Evolutionary conservation across 257 asterid genomes (phyloP).

Genomic region (Asclepias syriaca): DNA sequence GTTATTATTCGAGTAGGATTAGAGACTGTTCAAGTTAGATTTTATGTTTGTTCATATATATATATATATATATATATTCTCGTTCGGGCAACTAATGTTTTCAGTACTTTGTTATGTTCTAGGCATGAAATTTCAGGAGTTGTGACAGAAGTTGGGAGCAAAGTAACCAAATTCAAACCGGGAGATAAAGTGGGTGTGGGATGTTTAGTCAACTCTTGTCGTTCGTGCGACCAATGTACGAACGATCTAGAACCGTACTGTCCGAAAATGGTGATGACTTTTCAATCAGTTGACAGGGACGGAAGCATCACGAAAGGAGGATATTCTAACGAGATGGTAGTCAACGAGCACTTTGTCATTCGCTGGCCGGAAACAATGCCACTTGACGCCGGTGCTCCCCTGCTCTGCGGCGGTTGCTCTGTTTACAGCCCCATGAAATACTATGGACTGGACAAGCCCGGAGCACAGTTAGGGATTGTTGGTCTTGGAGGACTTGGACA

Average conservation of each 20-base stretch:
- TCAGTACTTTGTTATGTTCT: too few relatives aligned
- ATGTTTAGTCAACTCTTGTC: slow-evolving; percentile 22
- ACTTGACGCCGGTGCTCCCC: slow-evolving; percentile 23
- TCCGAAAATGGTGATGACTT: slow-evolving; percentile 13
- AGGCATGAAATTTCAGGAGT: slow-evolving; percentile 27
- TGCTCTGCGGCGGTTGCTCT: slow-evolving; percentile 23
- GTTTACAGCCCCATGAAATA: slow-evolving; percentile 18
- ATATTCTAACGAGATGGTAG: slow-evolving; percentile 22
- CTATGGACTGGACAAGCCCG: slow-evolving; percentile 22
- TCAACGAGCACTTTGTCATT: slow-evolving; percentile 18
- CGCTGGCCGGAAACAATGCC: slow-evolving; percentile 21
- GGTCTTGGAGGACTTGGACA: slow-evolving; percentile 28
- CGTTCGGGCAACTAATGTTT: too few relatives aligned
- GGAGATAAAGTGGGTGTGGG: slow-evolving; percentile 31
- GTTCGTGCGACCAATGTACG: slow-evolving; percentile 16
- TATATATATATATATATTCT: too few relatives aligned
- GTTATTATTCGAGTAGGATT: too few relatives aligned
- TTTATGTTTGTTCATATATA: too few relatives aligned
- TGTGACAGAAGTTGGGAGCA: slow-evolving; percentile 23
- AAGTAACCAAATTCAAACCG: slow-evolving; percentile 14
- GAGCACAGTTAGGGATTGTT: slow-evolving; percentile 18
- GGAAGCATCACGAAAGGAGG: slow-evolving; percentile 19
- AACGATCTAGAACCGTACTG: slow-evolving; percentile 23
- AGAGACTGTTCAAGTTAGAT: too few relatives aligned
- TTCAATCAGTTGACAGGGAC: slow-evolving; percentile 3